Conservation (phyloP, 352 stramenopile genomes). For the Thalassiosira delicatula region DNA sequence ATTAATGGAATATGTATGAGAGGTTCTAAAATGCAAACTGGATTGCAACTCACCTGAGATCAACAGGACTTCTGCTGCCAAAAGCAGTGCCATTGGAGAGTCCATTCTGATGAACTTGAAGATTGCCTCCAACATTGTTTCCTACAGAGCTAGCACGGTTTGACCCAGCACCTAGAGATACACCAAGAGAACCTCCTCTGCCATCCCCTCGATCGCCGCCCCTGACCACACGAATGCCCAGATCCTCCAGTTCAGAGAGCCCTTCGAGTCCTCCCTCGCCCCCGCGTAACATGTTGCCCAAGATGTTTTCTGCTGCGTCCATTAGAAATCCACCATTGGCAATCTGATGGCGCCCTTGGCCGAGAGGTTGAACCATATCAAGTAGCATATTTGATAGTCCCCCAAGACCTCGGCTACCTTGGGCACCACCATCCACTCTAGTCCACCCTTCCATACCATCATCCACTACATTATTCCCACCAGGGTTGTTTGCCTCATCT, state of each 20-base stretch:
- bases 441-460: constrained; percentile 78
- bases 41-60: constrained; percentile 8
- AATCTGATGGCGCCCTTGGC: constrained; percentile 1
- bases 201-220: constrained; percentile 19
- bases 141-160: constrained; percentile 8
- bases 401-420: constrained; percentile 38
- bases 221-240: constrained; percentile 79
- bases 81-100: constrained; percentile 11
- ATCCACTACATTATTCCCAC: constrained; percentile 30
- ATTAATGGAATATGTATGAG: background rate
- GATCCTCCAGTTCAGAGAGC: constrained; percentile 76
- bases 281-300: constrained; percentile 76
- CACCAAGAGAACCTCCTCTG: constrained; percentile 16
- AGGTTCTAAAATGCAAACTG: no score
- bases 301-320: constrained; percentile 78
- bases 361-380: constrained; percentile 35
- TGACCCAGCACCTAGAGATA: background rate
- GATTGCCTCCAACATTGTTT: constrained; percentile 5
- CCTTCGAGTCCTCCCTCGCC: constrained; percentile 67
- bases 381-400: constrained; percentile 51
- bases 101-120: constrained; percentile 42
- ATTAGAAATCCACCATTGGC: constrained; percentile 59
- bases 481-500: constrained; percentile 47
- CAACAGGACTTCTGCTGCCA: constrained; percentile 33
- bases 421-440: constrained; percentile 67